Evolutionary conservation across 495 filamentous ascomycete genomes (phyloP), one percentile per base, ranked within the genome.

Genomic region (Penicillium verhagenii): DNA sequence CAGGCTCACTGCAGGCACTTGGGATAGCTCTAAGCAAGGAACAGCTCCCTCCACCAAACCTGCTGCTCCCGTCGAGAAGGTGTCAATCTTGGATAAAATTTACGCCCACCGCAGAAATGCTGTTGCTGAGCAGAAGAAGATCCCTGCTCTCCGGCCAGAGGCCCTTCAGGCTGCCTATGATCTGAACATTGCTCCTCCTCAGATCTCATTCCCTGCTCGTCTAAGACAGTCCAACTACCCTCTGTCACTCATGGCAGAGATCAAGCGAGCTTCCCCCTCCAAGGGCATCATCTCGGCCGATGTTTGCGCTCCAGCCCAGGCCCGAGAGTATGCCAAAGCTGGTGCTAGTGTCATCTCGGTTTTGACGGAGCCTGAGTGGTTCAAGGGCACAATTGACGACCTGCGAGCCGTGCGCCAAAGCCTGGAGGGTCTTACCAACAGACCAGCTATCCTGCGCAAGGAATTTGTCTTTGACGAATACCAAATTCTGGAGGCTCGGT

Each of bases 381-480:
- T 99, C 76, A 97, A 97, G 71, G 94, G 94, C 25, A 92, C 87
- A 58, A 90, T 97, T 48, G 94, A 99, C 49, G 94, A 99, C 67
- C 76, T 99, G 31, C 86, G 91, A 42, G 83, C 87, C 50, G 94
- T 96, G 24, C 85, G 94, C 11, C 90, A 92, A 67, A 90, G 88
- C 39, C 76, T 99, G 14, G 86, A 91, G 58, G 90, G 88, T 10
- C 89, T 97, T 82, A 85, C 89, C 0, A 94, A 97, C 68, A 82
- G 94, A 35, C 94, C 94, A 4, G 94, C 92, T 8, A 79, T 99
- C 6, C 77, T 99, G 18, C 83, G 95, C 6, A 99, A 99, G 66
- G 94, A 99, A 47, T 99, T 99, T 62, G 85, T 99, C 38, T 97
- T 99, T 63, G 92, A 97, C 16, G 91, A 97, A 65, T 99, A 97